Base-by-base conservation (phyloP, 257 asterid genomes). In the Avicennia marina region DNA sequence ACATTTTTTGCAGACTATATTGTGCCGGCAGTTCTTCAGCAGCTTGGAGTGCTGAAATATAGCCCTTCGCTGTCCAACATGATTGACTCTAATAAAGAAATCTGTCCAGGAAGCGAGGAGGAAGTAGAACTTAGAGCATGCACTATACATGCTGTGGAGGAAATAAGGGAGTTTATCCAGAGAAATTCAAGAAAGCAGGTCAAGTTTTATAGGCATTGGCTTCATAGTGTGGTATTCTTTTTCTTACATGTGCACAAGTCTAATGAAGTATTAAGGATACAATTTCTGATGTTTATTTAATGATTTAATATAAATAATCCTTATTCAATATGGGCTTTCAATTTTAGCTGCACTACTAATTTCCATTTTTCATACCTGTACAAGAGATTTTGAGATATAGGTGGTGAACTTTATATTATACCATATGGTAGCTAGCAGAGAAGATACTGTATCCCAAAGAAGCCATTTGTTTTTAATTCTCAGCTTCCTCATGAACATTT, bases 1-100 rank as follows among this genome's bases (percentile, higher is more conserved):
- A 93, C 96, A 17, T 89, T 93, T 78, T 93, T 93, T 72, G 99
- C 99, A 0, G 99, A 89, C 73, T 93, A 93, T 60, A 89, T 89
- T 60, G 91, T 93, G 54, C 99, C 99, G 58, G 96, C 95, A 41
- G 97, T 93, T 59, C 95, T 89, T 53, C 72, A 76, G 74, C 89
- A 86, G 74, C 96, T 93, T 26, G 99, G 95, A 53, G 96, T 93
- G 62, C 75, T 89, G 63, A 80, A 77, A 71, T 93, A 71, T 70
- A 81, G 85, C 67, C 70, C 83, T 38, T 78, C 82, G 10, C 67
- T 93, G 21, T 64, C 79, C 36, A 63, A 55, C 50, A 48, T 39
- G 11, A 78, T 88, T 22, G 80, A 72, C 55, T 72, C 81, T 58
- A 73, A 74, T 66, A 43, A 39, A 27, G 96, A 89, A 70, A 73